These are phyloP conservation scores for Tetragonia tetragonoides DNA, from an alignment of 148 eudicot species.

Conservation along the genomic window DNA sequence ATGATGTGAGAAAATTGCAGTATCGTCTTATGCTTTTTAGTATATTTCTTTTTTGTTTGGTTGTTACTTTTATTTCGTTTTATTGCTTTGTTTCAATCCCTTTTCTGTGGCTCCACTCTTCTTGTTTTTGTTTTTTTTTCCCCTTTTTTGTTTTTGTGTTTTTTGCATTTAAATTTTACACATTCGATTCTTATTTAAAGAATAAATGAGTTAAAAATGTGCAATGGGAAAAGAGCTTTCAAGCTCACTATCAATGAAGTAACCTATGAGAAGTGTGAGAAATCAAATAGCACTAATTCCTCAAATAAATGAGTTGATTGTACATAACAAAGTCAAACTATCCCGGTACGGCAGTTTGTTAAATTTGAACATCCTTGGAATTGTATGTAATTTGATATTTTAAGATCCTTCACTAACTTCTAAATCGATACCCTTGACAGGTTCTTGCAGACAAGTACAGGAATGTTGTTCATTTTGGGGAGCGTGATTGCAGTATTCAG, in stretches of 20 bases:
- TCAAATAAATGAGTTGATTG: not conserved
- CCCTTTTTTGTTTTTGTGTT: not conserved
- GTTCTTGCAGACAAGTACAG: conserved; percentile 98
- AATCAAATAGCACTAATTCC: no score
- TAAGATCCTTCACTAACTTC: not conserved
- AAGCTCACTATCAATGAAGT: no score
- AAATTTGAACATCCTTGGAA: not conserved
- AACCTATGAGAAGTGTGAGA: no score
- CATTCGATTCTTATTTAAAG: not conserved
- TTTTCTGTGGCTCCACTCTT: not conserved
- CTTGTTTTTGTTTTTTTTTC: not conserved
- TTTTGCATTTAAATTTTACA: no score
- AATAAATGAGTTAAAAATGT: no score
- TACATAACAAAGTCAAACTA: not conserved
- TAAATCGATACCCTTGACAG: conserved; percentile 35
- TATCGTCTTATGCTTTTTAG: not conserved
- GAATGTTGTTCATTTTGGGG: conserved; percentile 97
- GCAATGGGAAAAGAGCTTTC: no score
- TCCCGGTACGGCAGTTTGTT: not conserved
- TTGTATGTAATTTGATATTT: not conserved
- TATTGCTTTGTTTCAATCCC: not conserved
- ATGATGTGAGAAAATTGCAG: not conserved
- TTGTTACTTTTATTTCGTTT: no score
- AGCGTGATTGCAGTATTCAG: conserved; percentile 99
- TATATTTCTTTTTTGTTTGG: not conserved